These are phyloP conservation scores for Verticillium isaacii DNA, from an alignment of 2,329 filamentous ascomycete species.

Conservation along the genomic window DNA sequence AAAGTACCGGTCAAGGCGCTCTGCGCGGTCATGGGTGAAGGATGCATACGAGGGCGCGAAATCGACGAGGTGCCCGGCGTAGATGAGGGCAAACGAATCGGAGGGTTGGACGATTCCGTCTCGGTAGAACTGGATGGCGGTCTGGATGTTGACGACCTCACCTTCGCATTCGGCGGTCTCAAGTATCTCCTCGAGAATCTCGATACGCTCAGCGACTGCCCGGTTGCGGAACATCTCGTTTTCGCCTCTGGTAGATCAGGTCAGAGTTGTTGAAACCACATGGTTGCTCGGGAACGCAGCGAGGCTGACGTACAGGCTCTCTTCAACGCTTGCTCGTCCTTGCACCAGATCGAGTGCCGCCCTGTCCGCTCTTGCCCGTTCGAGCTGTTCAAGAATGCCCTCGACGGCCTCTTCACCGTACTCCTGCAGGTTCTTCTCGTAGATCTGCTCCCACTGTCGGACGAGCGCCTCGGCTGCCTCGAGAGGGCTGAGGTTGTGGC, in stretches of 20 bases:
- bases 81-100: conserved; percentile 34
- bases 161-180: conserved; percentile 24
- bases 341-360: conserved; percentile 18
- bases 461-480: conserved; percentile 31
- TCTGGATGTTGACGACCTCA: conserved; percentile 34
- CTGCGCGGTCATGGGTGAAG: conserved; percentile 30
- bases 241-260: not conserved
- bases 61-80: conserved; percentile 36
- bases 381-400: conserved; percentile 17
- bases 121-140: conserved; percentile 35
- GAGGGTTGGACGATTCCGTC: conserved; percentile 34
- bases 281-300: not conserved
- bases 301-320: not conserved
- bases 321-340: conserved; percentile 7
- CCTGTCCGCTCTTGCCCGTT: conserved; percentile 14
- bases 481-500: conserved; percentile 28
- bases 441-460: conserved; percentile 27
- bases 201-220: conserved; percentile 26
- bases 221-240: conserved; percentile 19
- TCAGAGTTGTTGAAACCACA: conserved; percentile 4
- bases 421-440: conserved; percentile 18
- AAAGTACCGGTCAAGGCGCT: conserved; percentile 32
- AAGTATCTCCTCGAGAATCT: conserved; percentile 24
- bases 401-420: conserved; percentile 10
- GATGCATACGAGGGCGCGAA: conserved; percentile 28